Percentiles rank a stretch among this genome's conserved stretches.
Evolutionary conservation across 2,329 filamentous ascomycete genomes (phyloP).

Genomic region (Alternaria viburni): DNA sequence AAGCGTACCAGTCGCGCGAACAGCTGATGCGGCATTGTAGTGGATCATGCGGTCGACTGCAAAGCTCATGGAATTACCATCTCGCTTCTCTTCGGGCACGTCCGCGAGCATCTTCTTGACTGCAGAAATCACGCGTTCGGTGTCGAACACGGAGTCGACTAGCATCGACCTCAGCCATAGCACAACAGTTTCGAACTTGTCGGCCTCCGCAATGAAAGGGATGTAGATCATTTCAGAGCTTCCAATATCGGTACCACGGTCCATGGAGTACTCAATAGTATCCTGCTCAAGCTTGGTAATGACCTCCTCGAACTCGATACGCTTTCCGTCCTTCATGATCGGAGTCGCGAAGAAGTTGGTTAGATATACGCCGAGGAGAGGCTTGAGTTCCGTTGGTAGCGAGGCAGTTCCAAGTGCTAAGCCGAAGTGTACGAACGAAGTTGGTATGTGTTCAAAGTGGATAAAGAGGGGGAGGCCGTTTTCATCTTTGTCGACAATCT

Average conservation of each 20-base stretch:
- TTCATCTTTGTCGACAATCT: conserved; percentile 73
- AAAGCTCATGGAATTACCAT: conserved; percentile 71
- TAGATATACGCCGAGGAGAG: conserved; percentile 81
- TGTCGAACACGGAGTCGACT: conserved; percentile 88
- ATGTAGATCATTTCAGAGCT: conserved; percentile 84
- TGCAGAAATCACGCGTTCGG: conserved; percentile 65
- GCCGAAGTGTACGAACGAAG: conserved; percentile 87
- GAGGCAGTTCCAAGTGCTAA: conserved; percentile 79
- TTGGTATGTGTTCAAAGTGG: conserved; percentile 95
- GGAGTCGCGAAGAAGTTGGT: conserved; percentile 96
- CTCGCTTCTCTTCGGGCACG: conserved; percentile 89
- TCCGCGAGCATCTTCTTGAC: conserved; percentile 87
- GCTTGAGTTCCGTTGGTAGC: conserved; percentile 82
- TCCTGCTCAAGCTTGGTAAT: conserved; percentile 90
- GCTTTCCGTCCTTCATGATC: conserved; percentile 75
- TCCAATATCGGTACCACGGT: conserved; percentile 70
- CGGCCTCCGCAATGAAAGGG: conserved; percentile 82
- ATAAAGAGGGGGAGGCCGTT: conserved; percentile 78
- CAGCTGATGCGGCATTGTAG: conserved; percentile 75
- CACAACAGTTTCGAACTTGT: conserved; percentile 84
- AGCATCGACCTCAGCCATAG: conserved; percentile 85
- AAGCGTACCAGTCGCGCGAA: conserved; percentile 79
- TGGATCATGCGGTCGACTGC: conserved; percentile 78
- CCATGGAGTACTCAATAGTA: conserved; percentile 82
- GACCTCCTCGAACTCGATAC: conserved; percentile 87